Conservation (phyloP, 495 filamentous ascomycete genomes). For the Daldinia bambusicola region DNA sequence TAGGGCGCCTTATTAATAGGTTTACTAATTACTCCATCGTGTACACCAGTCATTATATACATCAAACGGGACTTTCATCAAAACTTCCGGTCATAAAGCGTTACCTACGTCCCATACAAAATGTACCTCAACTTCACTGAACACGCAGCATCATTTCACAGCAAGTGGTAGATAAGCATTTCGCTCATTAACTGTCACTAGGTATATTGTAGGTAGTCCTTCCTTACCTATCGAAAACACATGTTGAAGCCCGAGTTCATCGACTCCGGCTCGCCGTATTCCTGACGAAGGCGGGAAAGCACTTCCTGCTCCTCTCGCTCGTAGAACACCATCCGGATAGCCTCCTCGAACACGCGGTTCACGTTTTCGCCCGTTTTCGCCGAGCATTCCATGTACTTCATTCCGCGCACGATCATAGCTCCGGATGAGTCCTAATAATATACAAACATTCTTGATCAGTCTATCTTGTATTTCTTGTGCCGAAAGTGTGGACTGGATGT, state of each 20-base stretch:
- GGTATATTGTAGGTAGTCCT: too few relatives aligned
- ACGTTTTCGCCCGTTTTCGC: conserved; percentile 45
- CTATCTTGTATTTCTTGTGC: not conserved
- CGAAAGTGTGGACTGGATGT: not conserved
- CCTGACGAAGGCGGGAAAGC: not conserved
- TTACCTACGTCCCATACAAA: too few relatives aligned
- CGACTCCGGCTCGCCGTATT: not conserved
- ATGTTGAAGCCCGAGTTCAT: conserved; percentile 10
- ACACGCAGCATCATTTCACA: too few relatives aligned
- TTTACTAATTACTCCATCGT: too few relatives aligned
- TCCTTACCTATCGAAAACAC: conserved; percentile 35
- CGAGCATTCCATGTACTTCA: conserved; percentile 46
- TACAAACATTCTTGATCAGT: too few relatives aligned
- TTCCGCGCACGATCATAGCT: conserved; percentile 20
- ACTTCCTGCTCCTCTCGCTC: conserved; percentile 24
- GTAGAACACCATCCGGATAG: conserved; percentile 26
- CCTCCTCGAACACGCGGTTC: conserved; percentile 39
- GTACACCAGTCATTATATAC: too few relatives aligned
- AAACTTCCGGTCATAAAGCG: too few relatives aligned
- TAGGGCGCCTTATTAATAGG: too few relatives aligned
- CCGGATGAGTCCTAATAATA: conserved; percentile 21
- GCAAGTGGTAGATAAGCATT: too few relatives aligned
- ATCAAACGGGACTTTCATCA: too few relatives aligned
- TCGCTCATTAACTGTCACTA: too few relatives aligned
- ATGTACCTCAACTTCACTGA: too few relatives aligned